Percentiles rank a stretch among this genome's conserved stretches.
phyloP scores from a whole-genome alignment of 331 rosid species.

The Quercus lobata region DNA sequence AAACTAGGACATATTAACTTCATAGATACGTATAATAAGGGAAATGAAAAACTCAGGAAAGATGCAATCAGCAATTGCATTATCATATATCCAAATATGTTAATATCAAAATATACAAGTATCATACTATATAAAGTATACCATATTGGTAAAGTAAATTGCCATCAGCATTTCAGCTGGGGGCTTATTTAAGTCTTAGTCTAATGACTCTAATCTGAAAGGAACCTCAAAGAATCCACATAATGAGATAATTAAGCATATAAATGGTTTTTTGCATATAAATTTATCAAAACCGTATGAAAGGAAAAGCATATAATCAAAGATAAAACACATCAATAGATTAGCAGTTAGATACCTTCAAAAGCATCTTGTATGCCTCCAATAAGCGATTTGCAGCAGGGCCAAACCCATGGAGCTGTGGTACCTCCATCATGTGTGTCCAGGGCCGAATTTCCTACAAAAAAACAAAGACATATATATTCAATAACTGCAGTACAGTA shows the following conservation, averaged over 20 bases:
- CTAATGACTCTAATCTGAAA: neutral
- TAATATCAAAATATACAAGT: neutral
- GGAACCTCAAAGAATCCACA: neutral
- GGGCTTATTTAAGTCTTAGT: neutral
- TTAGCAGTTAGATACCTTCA: slow-evolving; percentile 54
- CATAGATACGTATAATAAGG: neutral
- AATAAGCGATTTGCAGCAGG: slow-evolving; percentile 95
- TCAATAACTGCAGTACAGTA: neutral
- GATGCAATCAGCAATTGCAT: neutral
- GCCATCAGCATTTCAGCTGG: neutral
- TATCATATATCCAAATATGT: neutral
- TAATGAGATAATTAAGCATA: neutral
- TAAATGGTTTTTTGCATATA: neutral
- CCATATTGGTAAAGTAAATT: neutral
- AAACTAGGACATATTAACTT: neutral
- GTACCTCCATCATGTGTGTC: slow-evolving; percentile 99
- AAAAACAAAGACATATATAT: neutral
- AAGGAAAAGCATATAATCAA: neutral
- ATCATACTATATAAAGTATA: neutral
- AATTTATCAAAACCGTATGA: neutral
- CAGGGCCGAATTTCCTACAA: slow-evolving; percentile 94
- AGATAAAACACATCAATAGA: neutral
- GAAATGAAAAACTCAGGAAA: neutral
- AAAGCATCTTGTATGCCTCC: slow-evolving; percentile 95
- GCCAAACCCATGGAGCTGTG: slow-evolving; percentile 98